Conservation (phyloP, 768 basidiomycete species). For the Stropharia rugosoannulata region DNA sequence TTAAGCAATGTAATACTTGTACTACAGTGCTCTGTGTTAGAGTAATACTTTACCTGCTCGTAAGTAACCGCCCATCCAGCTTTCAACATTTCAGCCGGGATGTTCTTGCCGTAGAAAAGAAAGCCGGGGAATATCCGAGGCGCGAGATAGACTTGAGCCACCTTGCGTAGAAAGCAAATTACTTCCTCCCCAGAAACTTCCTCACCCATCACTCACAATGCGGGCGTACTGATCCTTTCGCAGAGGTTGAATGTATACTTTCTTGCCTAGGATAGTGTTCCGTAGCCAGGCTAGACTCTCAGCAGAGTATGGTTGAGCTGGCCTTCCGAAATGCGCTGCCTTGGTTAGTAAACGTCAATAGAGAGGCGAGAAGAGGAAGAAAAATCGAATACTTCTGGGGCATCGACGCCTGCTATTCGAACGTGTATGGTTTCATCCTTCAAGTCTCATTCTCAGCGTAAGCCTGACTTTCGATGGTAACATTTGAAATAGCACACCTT, state of each 20-base stretch:
- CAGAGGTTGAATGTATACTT: conserved; percentile 69
- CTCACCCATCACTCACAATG: conserved; percentile 61
- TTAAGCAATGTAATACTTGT: not conserved
- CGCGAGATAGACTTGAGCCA: conserved; percentile 60
- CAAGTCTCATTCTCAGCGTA: conserved; percentile 45
- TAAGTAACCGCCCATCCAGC: conserved; percentile 79
- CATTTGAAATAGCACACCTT: conserved; percentile 40
- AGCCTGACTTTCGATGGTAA: not conserved
- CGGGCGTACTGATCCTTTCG: conserved; percentile 83
- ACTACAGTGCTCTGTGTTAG: not conserved
- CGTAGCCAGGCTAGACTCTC: conserved; percentile 80
- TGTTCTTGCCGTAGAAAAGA: conserved; percentile 43
- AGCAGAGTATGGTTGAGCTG: conserved; percentile 68
- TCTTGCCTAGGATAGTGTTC: conserved; percentile 50
- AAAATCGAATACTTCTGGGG: conserved; percentile 68
- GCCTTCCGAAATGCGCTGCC: conserved; percentile 84
- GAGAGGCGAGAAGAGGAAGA: not conserved
- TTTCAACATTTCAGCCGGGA: conserved; percentile 74
- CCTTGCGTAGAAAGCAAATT: conserved; percentile 37
- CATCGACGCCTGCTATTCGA: conserved; percentile 88
- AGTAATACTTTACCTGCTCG: conserved; percentile 42
- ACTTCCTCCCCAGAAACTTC: not conserved
- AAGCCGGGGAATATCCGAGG: conserved; percentile 53
- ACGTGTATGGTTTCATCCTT: conserved; percentile 84
- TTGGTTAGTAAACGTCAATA: conserved; percentile 22